Conservation (phyloP, 148 eudicot genomes). For the Rhododendron vialii region DNA sequence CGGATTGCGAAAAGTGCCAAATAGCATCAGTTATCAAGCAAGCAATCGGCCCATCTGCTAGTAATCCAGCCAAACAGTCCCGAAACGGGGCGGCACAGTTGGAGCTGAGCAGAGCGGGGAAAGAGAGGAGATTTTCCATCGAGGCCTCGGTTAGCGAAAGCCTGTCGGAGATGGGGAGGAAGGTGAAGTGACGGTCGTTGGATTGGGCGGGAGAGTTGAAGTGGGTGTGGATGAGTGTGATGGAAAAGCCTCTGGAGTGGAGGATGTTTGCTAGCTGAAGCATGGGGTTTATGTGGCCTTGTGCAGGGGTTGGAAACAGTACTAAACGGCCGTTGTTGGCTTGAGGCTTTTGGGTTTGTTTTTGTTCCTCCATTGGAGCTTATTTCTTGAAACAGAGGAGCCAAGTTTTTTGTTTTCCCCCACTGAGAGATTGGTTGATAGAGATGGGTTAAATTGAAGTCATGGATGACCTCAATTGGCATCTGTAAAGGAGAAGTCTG, state of each 20-base stretch:
- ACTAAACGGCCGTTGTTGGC: no score
- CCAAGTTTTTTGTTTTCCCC: constrained; percentile 21
- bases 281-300: constrained; percentile 31
- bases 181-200: constrained; percentile 22
- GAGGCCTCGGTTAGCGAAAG: constrained; percentile 22
- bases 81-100: no score
- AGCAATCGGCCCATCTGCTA: constrained; percentile 17
- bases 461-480: neutral
- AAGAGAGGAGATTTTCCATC: constrained; percentile 11
- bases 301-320: neutral
- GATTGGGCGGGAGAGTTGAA: constrained; percentile 18
- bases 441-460: neutral
- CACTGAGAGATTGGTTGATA: neutral
- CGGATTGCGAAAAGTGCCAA: constrained; percentile 10
- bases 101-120: constrained; percentile 24
- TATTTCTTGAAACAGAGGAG: no score
- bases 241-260: constrained; percentile 20
- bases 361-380: no score
- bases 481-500: no score
- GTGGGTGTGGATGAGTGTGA: constrained; percentile 1
- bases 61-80: constrained; percentile 24
- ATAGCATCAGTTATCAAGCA: constrained; percentile 59
- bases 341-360: no score
- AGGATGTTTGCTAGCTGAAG: constrained; percentile 24
- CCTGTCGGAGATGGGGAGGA: constrained; percentile 34